Percentiles rank a stretch among this genome's conserved stretches.
phyloP scores from a whole-genome alignment of 495 filamentous ascomycete species.

The Thozetella sp. region DNA sequence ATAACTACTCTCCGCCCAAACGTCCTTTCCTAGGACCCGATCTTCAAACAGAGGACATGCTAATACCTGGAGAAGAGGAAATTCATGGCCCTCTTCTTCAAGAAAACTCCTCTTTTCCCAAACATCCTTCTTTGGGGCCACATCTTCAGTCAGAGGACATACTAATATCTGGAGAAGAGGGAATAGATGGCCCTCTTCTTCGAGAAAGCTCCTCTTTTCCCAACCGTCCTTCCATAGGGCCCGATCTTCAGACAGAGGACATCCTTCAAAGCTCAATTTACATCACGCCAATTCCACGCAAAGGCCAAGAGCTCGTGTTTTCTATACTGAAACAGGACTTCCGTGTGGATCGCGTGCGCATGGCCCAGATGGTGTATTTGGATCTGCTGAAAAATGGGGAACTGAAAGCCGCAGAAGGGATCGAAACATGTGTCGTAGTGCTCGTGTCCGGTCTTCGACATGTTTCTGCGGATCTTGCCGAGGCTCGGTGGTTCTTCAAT shows the following conservation, averaged over 20 bases:
- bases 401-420: neutral
- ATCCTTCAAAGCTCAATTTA: neutral
- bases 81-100: neutral
- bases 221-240: neutral
- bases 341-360: neutral
- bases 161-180: too few species aligned
- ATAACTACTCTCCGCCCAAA: neutral
- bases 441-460: neutral
- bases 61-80: neutral
- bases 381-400: neutral
- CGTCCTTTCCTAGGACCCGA: too few species aligned
- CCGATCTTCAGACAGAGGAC: neutral
- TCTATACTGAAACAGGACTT: neutral
- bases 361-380: neutral
- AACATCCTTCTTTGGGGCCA: neutral
- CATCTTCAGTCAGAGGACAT: neutral
- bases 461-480: neutral
- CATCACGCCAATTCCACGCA: neutral
- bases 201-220: neutral
- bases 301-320: neutral
- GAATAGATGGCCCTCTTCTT: neutral
- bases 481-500: neutral
- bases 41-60: too few species aligned
- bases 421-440: neutral
- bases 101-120: neutral